phyloP scores from a whole-genome alignment of 2,329 filamentous ascomycete genomes.

The Furcasterigmium sp. region DNA sequence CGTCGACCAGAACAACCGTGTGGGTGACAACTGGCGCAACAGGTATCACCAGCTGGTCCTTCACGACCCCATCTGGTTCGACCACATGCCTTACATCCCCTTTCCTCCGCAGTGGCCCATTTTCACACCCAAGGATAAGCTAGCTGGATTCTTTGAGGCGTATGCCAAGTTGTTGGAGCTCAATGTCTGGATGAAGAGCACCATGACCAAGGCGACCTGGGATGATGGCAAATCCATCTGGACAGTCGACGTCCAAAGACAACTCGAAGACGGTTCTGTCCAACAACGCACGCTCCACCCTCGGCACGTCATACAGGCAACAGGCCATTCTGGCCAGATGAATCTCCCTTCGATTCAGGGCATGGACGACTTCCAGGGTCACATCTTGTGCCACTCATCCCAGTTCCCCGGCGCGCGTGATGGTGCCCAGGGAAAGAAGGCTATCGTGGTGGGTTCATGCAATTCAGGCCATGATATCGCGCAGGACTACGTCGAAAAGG shows the following conservation, averaged over 20 bases:
- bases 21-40: slow-evolving; percentile 57
- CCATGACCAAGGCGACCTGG: slow-evolving; percentile 38
- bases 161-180: slow-evolving; percentile 59
- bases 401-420: slow-evolving; percentile 49
- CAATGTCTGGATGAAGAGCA: slow-evolving; percentile 56
- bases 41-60: slow-evolving; percentile 52
- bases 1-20: slow-evolving; percentile 42
- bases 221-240: slow-evolving; percentile 44
- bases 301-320: slow-evolving; percentile 61
- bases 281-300: slow-evolving; percentile 54
- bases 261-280: slow-evolving; percentile 31
- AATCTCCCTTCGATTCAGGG: slow-evolving; percentile 49
- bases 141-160: slow-evolving; percentile 58
- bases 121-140: slow-evolving; percentile 64
- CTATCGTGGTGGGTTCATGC: slow-evolving; percentile 61
- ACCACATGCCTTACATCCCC: slow-evolving; percentile 53
- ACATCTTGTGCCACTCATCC: slow-evolving; percentile 50
- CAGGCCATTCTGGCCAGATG: slow-evolving; percentile 64
- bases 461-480: slow-evolving; percentile 67
- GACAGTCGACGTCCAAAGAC: slow-evolving; percentile 49
- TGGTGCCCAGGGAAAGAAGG: slow-evolving; percentile 48
- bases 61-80: slow-evolving; percentile 58
- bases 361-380: slow-evolving; percentile 49
- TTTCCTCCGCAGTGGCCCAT: slow-evolving; percentile 60
- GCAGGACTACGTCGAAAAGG: slow-evolving; percentile 62